These are phyloP conservation scores for Tetrapisispora fleetii DNA, from an alignment of 805 yeast species.

Conservation along the genomic window DNA sequence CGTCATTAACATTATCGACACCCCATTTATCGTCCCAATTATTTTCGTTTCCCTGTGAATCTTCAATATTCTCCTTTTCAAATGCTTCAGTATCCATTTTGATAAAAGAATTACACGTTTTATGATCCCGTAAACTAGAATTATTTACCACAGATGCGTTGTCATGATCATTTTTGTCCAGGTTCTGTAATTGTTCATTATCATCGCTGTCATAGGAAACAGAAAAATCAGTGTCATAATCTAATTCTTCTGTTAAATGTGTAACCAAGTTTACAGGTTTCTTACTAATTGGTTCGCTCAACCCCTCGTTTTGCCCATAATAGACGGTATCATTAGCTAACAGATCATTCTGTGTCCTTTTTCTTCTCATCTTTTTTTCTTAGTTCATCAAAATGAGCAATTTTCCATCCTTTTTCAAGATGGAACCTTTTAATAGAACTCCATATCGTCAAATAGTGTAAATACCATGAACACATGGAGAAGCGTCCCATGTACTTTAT, in stretches of 20 bases:
- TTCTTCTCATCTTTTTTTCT: not conserved
- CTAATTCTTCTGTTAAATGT: not conserved
- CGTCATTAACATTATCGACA: conserved; percentile 14
- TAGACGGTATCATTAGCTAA: not conserved
- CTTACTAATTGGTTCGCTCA: not conserved
- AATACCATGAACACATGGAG: too few species aligned
- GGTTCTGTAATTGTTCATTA: not conserved
- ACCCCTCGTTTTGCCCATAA: not conserved
- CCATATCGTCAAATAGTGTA: too few species aligned
- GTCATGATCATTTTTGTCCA: not conserved
- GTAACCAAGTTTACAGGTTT: not conserved
- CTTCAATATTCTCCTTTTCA: conserved; percentile 11
- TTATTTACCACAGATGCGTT: too few species aligned
- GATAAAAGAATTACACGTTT: not conserved
- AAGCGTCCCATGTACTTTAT: too few species aligned
- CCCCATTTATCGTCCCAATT: conserved; percentile 2
- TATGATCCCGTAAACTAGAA: too few species aligned
- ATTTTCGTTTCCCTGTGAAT: not conserved
- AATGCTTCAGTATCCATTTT: conserved; percentile 19
- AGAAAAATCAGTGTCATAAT: conserved; percentile 1
- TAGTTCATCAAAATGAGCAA: too few species aligned
- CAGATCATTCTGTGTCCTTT: not conserved
- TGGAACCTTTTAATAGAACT: too few species aligned
- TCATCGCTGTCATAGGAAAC: not conserved
- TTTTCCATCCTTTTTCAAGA: too few species aligned